These are phyloP conservation scores for Daldinia loculata DNA, from an alignment of 495 filamentous ascomycete species.

Conservation along the genomic window DNA sequence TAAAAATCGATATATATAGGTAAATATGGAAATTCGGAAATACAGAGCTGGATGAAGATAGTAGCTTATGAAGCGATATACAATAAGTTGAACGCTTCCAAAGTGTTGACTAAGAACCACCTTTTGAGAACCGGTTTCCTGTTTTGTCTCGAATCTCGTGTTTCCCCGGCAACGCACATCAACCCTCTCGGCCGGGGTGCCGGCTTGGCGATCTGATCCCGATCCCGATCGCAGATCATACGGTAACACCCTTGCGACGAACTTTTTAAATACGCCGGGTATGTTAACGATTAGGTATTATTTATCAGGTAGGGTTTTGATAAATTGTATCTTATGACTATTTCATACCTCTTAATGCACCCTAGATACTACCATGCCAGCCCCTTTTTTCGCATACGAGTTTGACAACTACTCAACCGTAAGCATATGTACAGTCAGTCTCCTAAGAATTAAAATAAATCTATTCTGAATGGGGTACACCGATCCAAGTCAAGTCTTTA, in stretches of 20 bases:
- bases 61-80: conserved; percentile 4
- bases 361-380: background rate
- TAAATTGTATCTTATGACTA: background rate
- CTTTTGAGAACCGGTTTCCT: conserved; percentile 27
- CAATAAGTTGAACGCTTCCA: conserved; percentile 7
- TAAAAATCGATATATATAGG: conserved; percentile 13
- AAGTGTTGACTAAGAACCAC: conserved; percentile 8
- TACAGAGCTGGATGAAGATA: conserved; percentile 6
- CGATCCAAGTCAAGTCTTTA: background rate
- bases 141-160: conserved; percentile 28
- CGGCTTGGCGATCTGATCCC: conserved; percentile 41
- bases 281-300: background rate
- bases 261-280: background rate
- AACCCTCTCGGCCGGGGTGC: conserved; percentile 21
- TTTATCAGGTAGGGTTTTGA: background rate
- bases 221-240: conserved; percentile 33
- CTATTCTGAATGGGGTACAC: background rate
- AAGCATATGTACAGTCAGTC: background rate
- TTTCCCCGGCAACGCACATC: conserved; percentile 35
- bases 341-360: background rate
- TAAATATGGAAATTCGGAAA: conserved; percentile 3
- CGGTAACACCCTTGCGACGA: conserved; percentile 5
- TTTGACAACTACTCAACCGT: background rate
- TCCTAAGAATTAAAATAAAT: background rate
- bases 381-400: background rate